Base-by-base conservation (phyloP, 805 yeast genomes). In the Candida corydali region DNA sequence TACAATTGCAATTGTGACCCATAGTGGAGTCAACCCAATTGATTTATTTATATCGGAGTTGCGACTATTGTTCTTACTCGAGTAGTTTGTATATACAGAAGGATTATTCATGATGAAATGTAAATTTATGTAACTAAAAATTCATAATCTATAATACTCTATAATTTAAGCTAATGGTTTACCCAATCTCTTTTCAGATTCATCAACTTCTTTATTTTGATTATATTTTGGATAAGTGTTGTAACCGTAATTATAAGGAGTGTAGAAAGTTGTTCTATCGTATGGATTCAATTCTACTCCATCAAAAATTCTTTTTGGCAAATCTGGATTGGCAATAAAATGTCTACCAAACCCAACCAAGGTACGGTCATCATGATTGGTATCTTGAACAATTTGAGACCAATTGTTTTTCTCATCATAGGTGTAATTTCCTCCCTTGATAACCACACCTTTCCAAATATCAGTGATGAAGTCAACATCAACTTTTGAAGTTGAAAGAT, bases 251-350 rank as follows among this genome's bases (percentile, higher is more conserved):
- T 59, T 52, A 32, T 38, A 17, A 9, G 35, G 36, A 12, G 46
- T 44, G 48, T 73, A 74, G 46, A 73, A 72, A 0, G 56, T 48
- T 4, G 30, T 24, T 53, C 78, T 57, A 36, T 67, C 63, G 41
- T 71, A 71, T 5, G 50, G 52, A 7, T 54, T 59, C 41, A 71
- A 55, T 11, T 49, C 49, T 11, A 20, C 28, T 3, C 70, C 75
- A 11, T 65, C 53, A 20, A 51, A 49, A 18, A 71, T 52, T 44
- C 73, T 59, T 7, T 54, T 28, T 3, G 56, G 58, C 19, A 71
- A 55, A 46, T 71, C 75, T 6, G 76, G 76, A 43, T 70, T 72
- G 2, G 75, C 57, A 16, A 60, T 65, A 43, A 42, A 70, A 41
- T 50, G 54, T 49, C 76, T 57, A 14, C 65, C 52, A 37, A 54